Evolutionary conservation across 2,329 filamentous ascomycete species (phyloP).

Genomic region (Aspergillus versicolor): DNA sequence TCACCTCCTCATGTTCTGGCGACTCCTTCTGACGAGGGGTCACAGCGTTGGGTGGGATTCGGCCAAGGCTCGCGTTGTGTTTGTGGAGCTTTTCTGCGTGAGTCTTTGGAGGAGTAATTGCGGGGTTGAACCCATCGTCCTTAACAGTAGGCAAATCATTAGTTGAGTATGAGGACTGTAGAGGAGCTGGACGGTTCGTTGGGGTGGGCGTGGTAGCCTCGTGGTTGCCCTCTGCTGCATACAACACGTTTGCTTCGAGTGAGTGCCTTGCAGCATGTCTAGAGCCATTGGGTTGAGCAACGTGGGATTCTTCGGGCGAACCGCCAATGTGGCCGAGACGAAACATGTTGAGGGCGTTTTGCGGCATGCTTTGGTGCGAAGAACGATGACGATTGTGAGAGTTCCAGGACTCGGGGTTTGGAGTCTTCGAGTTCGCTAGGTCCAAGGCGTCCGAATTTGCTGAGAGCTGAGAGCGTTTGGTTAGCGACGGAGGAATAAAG

Average conservation of each 20-base stretch:
- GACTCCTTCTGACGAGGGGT: slow-evolving; percentile 56
- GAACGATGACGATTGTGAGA: slow-evolving; percentile 68
- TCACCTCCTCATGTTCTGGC: slow-evolving; percentile 47
- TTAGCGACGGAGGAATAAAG: slow-evolving; percentile 36
- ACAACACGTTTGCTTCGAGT: slow-evolving; percentile 42
- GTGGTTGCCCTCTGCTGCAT: slow-evolving; percentile 29
- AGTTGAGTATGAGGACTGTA: slow-evolving; percentile 86
- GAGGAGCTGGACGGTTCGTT: slow-evolving; percentile 41
- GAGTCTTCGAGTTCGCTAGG: slow-evolving; percentile 68
- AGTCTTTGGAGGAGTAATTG: slow-evolving; percentile 54
- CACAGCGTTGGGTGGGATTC: slow-evolving; percentile 68
- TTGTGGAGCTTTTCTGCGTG: slow-evolving; percentile 63
- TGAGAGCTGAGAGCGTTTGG: slow-evolving; percentile 61
- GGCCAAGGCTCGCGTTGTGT: slow-evolving; percentile 78
- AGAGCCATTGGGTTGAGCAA: slow-evolving; percentile 24
- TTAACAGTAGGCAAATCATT: slow-evolving; percentile 87
- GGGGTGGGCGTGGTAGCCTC: slow-evolving; percentile 26
- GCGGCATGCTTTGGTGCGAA: slow-evolving; percentile 59
- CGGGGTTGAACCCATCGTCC: slow-evolving; percentile 55
- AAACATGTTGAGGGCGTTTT: slow-evolving; percentile 50
- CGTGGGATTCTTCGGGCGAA: slow-evolving; percentile 29
- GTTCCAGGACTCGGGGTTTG: slow-evolving; percentile 66
- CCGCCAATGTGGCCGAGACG: slow-evolving; percentile 37
- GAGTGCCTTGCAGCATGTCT: slow-evolving; percentile 47
- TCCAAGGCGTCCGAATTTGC: slow-evolving; percentile 79